Base-by-base conservation (phyloP, 805 yeast species). In the Novakomyces olei region DNA sequence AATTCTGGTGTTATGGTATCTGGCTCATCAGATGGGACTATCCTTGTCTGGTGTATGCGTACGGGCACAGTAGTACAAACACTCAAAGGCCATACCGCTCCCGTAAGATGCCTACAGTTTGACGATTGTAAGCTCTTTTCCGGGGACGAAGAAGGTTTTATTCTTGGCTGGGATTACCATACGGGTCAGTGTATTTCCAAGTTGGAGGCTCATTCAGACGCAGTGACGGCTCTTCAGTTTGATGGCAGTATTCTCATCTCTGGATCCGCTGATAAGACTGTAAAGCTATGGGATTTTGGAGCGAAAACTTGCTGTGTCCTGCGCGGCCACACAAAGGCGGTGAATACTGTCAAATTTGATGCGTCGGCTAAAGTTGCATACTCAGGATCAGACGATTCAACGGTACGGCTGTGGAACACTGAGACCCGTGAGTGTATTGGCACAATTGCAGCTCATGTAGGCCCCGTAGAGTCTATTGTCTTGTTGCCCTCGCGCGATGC, bases 201-300 rank as follows among this genome's bases (percentile, higher is more conserved):
- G 0, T 81, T 88, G 53, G 61, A 85, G 26, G 96, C 96, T 3
- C 96, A 88, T 54, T 72, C 71, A 32, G 88, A 76, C 45, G 71
- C 79, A 32, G 92, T 88, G 3, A 60, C 76, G 27, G 68, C 78
- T 41, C 80, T 88, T 33, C 95, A 85, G 51, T 77, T 80, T 42
- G 69, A 67, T 41, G 64, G 67, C 40, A 79, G 78, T 45, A 61
- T 79, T 19, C 81, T 88, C 46, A 95, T 81, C 1, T 72, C 88
- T 6, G 98, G 96, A 0, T 72, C 91, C 23, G 92, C 93, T 0
- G 98, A 88, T 54, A 65, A 68, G 39, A 80, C 92, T 0, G 75
- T 88, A 34, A 80, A 81, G 51, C 83, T 88, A 9, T 88, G 98
- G 98, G 91, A 88, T 50, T 92, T 88, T 29, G 92, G 78, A 48